Base-by-base conservation (phyloP, 1,284 basidiomycete species). In the Cutaneotrichosporon dermatis region DNA sequence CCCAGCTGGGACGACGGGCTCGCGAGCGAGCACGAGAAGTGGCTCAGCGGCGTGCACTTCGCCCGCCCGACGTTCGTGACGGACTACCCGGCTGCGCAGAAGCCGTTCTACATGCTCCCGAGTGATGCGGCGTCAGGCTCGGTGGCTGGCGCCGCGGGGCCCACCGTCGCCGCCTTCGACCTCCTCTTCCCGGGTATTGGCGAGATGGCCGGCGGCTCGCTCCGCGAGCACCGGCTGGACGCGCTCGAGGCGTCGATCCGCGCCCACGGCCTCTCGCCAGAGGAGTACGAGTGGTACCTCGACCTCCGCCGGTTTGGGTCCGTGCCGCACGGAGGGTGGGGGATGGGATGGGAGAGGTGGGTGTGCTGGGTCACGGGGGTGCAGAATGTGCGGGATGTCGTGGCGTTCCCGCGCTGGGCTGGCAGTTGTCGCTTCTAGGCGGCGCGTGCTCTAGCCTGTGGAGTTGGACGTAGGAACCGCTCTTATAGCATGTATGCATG, bases 51-150 rank as follows among this genome's bases (percentile, higher is more conserved):
- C 36, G 25, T 25, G 25, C 62, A 77, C 45, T 78, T 86, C 52
- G 63, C 59, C 40, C 87, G 87, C 0, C 95, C 96, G 0, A 83
- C 94, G 1, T 98, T 98, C 72, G 88, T 99, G 48, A 91, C 87
- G 4, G 86, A 95, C 74, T 99, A 98, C 74, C 95, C 95, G 0
- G 78, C 81, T 1, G 39, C 67, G 0, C 76, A 90, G 64, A 99
- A 99, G 76, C 92, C 96, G 7, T 99, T 98, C 79, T 99, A 99
- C 80, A 98, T 98, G 96, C 86, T 75, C n/a, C 73, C 75, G 4
- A 65, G 66, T 4, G 59, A 53, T 3, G 62, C 57, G 25, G 53
- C 49, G 37, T n/a, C n/a, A n/a, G n/a, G n/a, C n/a, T n/a, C n/a
- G n/a, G 37, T 40, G 11, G 12, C 34, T 4, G 51, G 51, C 8